Evolutionary conservation across 1,284 basidiomycete species (phyloP).

Genomic region (Vanrija pseudolonga): DNA sequence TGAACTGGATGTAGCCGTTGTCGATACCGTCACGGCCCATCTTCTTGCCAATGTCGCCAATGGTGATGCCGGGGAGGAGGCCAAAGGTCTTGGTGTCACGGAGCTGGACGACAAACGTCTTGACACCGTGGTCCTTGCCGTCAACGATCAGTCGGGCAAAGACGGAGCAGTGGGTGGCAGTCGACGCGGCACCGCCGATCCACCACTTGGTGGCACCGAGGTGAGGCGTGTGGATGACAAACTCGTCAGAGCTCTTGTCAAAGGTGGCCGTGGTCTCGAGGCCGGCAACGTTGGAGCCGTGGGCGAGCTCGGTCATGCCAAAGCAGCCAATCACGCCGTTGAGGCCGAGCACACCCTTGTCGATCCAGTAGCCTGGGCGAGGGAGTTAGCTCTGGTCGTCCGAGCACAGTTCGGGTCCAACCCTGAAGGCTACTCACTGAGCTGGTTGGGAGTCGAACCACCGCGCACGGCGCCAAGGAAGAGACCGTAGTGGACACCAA

Average conservation of each 20-base stretch:
- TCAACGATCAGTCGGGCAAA: slow-evolving; percentile 57
- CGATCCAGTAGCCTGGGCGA: slow-evolving; percentile 55
- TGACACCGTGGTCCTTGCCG: slow-evolving; percentile 56
- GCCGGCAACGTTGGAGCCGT: slow-evolving; percentile 58
- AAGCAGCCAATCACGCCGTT: slow-evolving; percentile 59
- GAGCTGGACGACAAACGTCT: slow-evolving; percentile 58
- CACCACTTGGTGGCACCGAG: slow-evolving; percentile 57
- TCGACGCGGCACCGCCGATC: slow-evolving; percentile 59
- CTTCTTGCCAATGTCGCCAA: slow-evolving; percentile 60
- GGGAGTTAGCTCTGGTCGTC: slow-evolving; percentile 19
- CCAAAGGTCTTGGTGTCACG: slow-evolving; percentile 55
- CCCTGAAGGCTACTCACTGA: slow-evolving; percentile 29
- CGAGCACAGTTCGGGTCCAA: slow-evolving; percentile 11
- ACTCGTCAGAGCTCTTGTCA: slow-evolving; percentile 55
- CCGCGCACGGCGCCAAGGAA: slow-evolving; percentile 52
- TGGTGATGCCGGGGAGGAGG: slow-evolving; percentile 54
- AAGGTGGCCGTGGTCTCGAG: slow-evolving; percentile 59
- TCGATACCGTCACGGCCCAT: slow-evolving; percentile 59
- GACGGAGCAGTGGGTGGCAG: slow-evolving; percentile 57
- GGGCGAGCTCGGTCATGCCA: slow-evolving; percentile 54
- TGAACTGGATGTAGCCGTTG: slow-evolving; percentile 54
- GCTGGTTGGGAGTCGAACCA: slow-evolving; percentile 48
- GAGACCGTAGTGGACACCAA: slow-evolving; percentile 57
- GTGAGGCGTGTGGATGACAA: slow-evolving; percentile 57
- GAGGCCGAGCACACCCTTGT: slow-evolving; percentile 54